phyloP scores from a whole-genome alignment of 768 basidiomycete species.

The Porpolomopsis calyptriformis region DNA sequence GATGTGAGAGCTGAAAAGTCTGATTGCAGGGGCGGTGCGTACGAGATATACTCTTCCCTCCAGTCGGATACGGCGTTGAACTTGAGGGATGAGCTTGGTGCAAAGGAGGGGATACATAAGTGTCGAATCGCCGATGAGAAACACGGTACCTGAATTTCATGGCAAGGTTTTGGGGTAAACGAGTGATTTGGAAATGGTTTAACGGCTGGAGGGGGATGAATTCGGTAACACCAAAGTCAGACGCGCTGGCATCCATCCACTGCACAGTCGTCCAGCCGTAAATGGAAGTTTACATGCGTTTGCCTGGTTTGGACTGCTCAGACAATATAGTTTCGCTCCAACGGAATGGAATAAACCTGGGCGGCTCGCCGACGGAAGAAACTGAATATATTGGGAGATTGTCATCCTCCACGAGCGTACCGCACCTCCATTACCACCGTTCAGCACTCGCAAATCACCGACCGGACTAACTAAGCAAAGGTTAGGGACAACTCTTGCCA shows the following conservation, averaged over 20 bases:
- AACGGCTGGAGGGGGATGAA: slow-evolving; percentile 10
- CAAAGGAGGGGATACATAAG: not conserved
- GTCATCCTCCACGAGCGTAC: no score
- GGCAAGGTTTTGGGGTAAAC: slow-evolving; percentile 1
- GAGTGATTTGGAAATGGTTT: not conserved
- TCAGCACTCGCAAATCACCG: no score
- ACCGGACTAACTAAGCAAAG: no score
- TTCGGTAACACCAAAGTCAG: slow-evolving; percentile 4
- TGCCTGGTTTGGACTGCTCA: not conserved
- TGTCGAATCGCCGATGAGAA: not conserved
- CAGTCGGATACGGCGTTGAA: slow-evolving; percentile 88
- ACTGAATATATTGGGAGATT: no score
- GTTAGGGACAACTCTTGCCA: no score
- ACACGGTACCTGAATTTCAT: slow-evolving; percentile 57
- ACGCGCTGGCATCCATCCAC: not conserved
- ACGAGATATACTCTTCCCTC: slow-evolving; percentile 91
- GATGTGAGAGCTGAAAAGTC: not conserved
- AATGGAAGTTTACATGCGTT: not conserved
- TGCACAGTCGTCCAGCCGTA: not conserved
- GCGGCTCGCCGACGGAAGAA: no score
- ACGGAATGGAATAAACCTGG: not conserved
- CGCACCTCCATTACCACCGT: no score
- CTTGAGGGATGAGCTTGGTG: slow-evolving; percentile 64
- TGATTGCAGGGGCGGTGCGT: slow-evolving; percentile 20
- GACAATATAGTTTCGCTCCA: not conserved